Evolutionary conservation across 495 filamentous ascomycete species (phyloP).

Genomic region (Xylaria grammica): DNA sequence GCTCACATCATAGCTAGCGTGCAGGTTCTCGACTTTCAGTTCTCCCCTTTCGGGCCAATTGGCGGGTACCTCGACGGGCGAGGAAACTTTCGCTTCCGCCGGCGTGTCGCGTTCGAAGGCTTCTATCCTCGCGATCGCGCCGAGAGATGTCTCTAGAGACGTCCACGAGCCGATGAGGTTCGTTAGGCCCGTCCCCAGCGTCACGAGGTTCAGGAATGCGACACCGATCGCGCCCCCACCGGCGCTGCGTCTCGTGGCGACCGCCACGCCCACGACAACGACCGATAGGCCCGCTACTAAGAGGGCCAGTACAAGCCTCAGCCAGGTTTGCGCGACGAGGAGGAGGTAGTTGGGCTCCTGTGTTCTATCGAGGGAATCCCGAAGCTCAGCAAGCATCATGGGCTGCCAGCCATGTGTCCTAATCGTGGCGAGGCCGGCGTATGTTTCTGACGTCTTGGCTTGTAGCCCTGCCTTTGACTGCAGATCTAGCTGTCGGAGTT

Average conservation of each 20-base stretch:
- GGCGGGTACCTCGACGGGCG: conserved; percentile 22
- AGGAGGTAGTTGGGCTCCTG: conserved; percentile 50
- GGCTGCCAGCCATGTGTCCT: conserved; percentile 38
- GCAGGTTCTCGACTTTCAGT: conserved; percentile 41
- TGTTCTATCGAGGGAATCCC: conserved; percentile 36
- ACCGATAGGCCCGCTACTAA: conserved; percentile 41
- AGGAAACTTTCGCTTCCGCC: conserved; percentile 33
- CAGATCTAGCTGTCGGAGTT: conserved; percentile 56
- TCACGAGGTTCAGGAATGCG: conserved; percentile 35
- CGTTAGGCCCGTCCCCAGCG: conserved; percentile 34
- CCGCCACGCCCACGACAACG: conserved; percentile 35
- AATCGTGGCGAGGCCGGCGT: conserved; percentile 45
- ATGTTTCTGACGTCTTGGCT: conserved; percentile 43
- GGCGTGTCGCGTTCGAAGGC: conserved; percentile 45
- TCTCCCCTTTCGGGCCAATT: conserved; percentile 43
- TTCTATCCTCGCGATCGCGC: conserved; percentile 53
- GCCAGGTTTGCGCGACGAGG: conserved; percentile 47
- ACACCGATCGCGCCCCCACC: conserved; percentile 35
- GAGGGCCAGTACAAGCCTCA: conserved; percentile 42
- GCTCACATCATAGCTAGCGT: conserved; percentile 23
- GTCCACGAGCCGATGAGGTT: conserved; percentile 51
- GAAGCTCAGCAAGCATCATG: conserved; percentile 26
- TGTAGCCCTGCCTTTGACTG: conserved; percentile 55
- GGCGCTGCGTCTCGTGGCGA: conserved; percentile 19
- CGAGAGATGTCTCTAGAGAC: conserved; percentile 56